phyloP scores from a whole-genome alignment of 805 yeast species.

The Kodamaea kakaduensis region DNA sequence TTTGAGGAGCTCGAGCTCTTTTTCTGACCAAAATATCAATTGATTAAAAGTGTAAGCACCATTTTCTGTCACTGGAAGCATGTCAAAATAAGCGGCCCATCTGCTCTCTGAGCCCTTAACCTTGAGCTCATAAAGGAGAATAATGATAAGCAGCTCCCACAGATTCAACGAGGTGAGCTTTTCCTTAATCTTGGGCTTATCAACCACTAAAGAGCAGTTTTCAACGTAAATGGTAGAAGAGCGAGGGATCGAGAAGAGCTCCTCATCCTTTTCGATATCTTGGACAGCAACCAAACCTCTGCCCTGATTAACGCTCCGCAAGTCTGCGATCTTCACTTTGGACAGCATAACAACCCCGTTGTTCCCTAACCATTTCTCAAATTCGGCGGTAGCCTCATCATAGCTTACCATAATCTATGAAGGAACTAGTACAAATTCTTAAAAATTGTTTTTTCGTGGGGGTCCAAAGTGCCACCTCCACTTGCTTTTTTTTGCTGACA shows the following conservation, averaged over 20 bases:
- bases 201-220: constrained; percentile 44
- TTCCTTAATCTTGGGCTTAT: constrained; percentile 27
- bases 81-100: constrained; percentile 70
- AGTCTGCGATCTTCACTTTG: constrained; percentile 59
- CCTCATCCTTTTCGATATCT: constrained; percentile 59
- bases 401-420: constrained; percentile 1
- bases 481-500: too few relatives aligned
- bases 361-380: constrained; percentile 24
- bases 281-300: constrained; percentile 68
- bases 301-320: constrained; percentile 60
- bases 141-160: constrained; percentile 77
- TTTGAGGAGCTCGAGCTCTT: constrained; percentile 49
- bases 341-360: constrained; percentile 47
- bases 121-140: constrained; percentile 57
- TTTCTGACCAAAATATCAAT: constrained; percentile 75
- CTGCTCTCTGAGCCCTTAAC: constrained; percentile 42
- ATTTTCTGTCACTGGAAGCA: constrained; percentile 52
- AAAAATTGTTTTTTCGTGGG: too few relatives aligned
- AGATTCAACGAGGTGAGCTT: constrained; percentile 46
- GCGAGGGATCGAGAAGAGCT: constrained; percentile 67
- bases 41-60: constrained; percentile 47
- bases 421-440: background rate
- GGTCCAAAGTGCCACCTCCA: too few relatives aligned
- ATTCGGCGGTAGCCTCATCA: constrained; percentile 18
- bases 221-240: constrained; percentile 52